phyloP scores from a whole-genome alignment of 1,139 yeast species.

The Kodamaea anthophila region DNA sequence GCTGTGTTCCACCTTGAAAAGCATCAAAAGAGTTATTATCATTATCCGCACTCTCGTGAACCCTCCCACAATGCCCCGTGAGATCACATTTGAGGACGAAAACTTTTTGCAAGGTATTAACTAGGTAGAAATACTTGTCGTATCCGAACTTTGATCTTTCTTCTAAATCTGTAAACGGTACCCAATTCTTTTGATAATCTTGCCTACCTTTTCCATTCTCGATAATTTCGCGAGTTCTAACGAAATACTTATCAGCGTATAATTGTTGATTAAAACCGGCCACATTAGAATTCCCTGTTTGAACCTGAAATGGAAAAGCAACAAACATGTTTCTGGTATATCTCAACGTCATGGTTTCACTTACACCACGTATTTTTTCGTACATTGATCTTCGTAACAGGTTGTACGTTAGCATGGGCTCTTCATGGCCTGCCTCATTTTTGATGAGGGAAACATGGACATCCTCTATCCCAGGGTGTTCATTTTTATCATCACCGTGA shows the following conservation, averaged over 20 bases:
- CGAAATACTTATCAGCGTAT: constrained; percentile 16
- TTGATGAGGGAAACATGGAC: constrained; percentile 31
- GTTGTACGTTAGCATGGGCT: constrained; percentile 33
- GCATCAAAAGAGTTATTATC: constrained; percentile 15
- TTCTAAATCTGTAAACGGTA: constrained; percentile 30
- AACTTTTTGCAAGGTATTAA: constrained; percentile 34
- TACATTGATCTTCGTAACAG: constrained; percentile 19
- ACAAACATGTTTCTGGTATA: constrained; percentile 22
- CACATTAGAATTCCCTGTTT: constrained; percentile 26
- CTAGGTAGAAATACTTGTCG: constrained; percentile 26
- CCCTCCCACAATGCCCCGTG: constrained; percentile 21
- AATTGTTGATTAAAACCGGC: constrained; percentile 16
- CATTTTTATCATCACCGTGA: constrained; percentile 13
- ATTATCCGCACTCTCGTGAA: constrained; percentile 16
- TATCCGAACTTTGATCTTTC: constrained; percentile 17
- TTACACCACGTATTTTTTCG: constrained; percentile 3
- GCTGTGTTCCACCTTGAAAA: constrained; percentile 23
- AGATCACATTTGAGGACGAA: constrained; percentile 26
- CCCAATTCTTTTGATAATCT: constrained; percentile 38
- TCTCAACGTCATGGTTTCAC: constrained; percentile 1
- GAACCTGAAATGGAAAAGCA: constrained; percentile 36
- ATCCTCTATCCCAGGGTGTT: constrained; percentile 39
- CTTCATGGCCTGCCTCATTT: constrained; percentile 27
- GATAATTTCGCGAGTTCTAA: constrained; percentile 22
- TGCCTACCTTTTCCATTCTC: constrained; percentile 18